Conservation (phyloP, 768 basidiomycete species). For the Tephrocybe sp. region DNA sequence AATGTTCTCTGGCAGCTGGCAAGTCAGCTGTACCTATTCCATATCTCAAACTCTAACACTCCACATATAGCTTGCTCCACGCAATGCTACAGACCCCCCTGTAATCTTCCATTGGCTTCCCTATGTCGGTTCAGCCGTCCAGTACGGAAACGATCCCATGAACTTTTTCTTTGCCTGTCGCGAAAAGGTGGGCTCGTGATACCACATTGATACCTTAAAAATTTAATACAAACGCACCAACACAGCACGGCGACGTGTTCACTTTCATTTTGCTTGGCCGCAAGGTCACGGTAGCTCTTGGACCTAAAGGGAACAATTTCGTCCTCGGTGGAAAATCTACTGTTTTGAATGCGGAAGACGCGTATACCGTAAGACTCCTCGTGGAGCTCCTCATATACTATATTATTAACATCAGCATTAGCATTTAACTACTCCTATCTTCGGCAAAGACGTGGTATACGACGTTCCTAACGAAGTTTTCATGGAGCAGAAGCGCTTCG, state of each 20-base stretch:
- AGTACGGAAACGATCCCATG: conserved; percentile 91
- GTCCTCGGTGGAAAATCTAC: conserved; percentile 91
- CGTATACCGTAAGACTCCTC: conserved; percentile 68
- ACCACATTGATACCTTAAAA: background rate
- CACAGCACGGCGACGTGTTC: conserved; percentile 96
- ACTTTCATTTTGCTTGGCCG: conserved; percentile 91
- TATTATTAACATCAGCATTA: conserved; percentile 27
- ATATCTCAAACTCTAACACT: background rate
- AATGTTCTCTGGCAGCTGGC: conserved; percentile 84
- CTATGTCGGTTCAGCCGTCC: conserved; percentile 81
- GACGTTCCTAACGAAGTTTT: conserved; percentile 94
- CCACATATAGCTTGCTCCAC: conserved; percentile 56
- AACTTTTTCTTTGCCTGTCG: conserved; percentile 79
- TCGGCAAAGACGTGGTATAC: conserved; percentile 97
- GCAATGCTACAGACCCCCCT: conserved; percentile 74
- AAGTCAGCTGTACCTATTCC: conserved; percentile 24
- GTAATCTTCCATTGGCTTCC: conserved; percentile 93
- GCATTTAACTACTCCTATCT: conserved; percentile 92
- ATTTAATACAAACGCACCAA: no score
- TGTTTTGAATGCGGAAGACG: conserved; percentile 93
- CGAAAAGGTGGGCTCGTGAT: conserved; percentile 56
- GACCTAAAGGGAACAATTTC: conserved; percentile 91
- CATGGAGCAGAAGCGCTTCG: conserved; percentile 99
- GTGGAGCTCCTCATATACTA: background rate
- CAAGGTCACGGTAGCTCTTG: conserved; percentile 86